phyloP scores from a whole-genome alignment of 2,329 filamentous ascomycete genomes.

The Talaromyces verruculosus region DNA sequence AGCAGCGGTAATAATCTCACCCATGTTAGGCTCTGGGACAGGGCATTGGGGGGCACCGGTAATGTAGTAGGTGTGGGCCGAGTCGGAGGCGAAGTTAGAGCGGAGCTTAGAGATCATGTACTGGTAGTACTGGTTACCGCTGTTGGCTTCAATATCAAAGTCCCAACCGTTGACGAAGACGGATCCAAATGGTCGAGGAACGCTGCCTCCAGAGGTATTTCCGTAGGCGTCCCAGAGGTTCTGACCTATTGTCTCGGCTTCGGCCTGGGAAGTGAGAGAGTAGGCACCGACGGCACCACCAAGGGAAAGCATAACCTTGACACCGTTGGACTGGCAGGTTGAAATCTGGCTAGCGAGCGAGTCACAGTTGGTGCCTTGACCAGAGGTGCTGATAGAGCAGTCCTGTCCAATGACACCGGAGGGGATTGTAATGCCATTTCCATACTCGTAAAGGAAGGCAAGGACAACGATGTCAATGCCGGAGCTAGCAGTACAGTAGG shows the following conservation, averaged over 20 bases:
- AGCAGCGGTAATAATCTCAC: constrained; percentile 45
- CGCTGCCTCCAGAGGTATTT: constrained; percentile 38
- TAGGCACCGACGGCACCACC: constrained; percentile 45
- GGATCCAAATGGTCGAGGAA: constrained; percentile 53
- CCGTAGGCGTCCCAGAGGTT: constrained; percentile 47
- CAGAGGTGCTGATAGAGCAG: constrained; percentile 16
- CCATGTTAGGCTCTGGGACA: constrained; percentile 50
- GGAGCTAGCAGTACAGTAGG: constrained; percentile 40
- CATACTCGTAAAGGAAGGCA: constrained; percentile 46
- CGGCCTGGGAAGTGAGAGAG: constrained; percentile 35
- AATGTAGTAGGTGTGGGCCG: constrained; percentile 49
- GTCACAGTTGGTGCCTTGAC: constrained; percentile 34
- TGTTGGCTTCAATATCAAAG: constrained; percentile 49
- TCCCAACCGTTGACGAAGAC: constrained; percentile 55
- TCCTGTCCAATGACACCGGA: constrained; percentile 17
- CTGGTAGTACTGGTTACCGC: constrained; percentile 41
- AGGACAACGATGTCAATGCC: constrained; percentile 49
- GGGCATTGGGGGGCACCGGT: constrained; percentile 55
- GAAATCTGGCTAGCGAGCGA: constrained; percentile 43
- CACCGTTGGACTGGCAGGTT: constrained; percentile 45
- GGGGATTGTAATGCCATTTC: constrained; percentile 21
- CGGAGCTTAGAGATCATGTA: constrained; percentile 51
- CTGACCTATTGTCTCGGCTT: constrained; percentile 45
- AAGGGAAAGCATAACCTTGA: constrained; percentile 50
- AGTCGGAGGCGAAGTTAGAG: constrained; percentile 38